Base-by-base conservation (phyloP, 1,139 yeast species). In the Pichia sp. region DNA sequence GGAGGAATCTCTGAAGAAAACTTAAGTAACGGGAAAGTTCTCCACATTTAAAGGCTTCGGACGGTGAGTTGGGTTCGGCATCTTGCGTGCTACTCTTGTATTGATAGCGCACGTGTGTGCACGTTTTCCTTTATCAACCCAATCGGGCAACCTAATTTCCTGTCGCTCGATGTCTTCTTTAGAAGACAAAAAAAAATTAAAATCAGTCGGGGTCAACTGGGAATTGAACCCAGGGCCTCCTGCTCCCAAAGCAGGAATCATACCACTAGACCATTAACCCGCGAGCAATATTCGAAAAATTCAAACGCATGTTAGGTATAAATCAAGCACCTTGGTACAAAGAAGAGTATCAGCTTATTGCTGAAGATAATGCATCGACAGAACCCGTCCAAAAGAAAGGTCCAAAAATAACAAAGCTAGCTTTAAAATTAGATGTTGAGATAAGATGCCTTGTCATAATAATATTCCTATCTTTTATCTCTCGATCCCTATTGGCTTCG, bases 221-320 rank as follows among this genome's bases (percentile, higher is more conserved):
- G 68, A 65, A 65, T 65, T 63, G 68, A 65, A 65, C 70, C 68
- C 68, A 64, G 68, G 67, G 65, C 68, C 68, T 65, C 26, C 26
- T 23, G 26, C 26, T 23, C 26, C 26, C 26, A 23, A 23, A 23
- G 26, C 26, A 23, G 26, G 78, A 75, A 75, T 75, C 78, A 75
- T 75, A 75, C 79, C 79, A 74, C 77, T 75, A 58, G 61, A 58
- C 61, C 61, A 58, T 57, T 48, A 41, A 48, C 50, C 50, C 50
- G 38, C 30, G 23, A 47, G 8, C 16, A 6, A 47, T 6, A 47
- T 26, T 23, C 26, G 26, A 23, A 23, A 23, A 23, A 23, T 23
- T 23, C 26, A 23, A 23, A 23, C 26, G 26, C 26, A 23, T 23
- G 26, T 23, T 23, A 23, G 26, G 26, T 23, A 23, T 23, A 23